A percentile compares a stretch with the other conserved stretches of the same genome.
These are phyloP conservation scores for Rhizophagus clarus DNA, from an alignment of 192 early-diverging fungal genomes.

Conservation along the genomic window DNA sequence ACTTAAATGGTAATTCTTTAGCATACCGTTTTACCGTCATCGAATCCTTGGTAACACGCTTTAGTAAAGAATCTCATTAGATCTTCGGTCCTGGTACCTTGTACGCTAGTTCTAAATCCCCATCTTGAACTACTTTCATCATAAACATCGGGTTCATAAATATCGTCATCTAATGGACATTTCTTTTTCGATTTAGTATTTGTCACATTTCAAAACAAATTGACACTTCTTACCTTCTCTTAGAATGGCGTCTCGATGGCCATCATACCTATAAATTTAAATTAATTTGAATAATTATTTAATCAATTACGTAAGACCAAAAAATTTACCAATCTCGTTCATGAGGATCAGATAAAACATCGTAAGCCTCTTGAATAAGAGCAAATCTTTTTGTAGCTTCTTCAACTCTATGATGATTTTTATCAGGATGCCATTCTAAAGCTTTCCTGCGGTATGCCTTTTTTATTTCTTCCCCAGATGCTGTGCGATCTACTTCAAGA, in stretches of 20 bases:
- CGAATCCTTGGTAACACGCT: slow-evolving; percentile 70
- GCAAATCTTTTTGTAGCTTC: slow-evolving; percentile 90
- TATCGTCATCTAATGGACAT: slow-evolving; percentile 54
- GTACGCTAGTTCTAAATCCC: background rate
- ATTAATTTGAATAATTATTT: background rate
- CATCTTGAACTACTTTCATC: slow-evolving; percentile 39
- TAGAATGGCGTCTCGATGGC: slow-evolving; percentile 90
- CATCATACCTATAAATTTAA: slow-evolving; percentile 69
- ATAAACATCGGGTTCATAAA: slow-evolving; percentile 48
- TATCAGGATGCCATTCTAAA: slow-evolving; percentile 81
- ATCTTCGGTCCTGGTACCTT: slow-evolving; percentile 61
- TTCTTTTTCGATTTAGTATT: background rate
- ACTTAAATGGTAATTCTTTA: background rate
- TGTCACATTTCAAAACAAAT: background rate
- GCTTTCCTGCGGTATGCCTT: slow-evolving; percentile 84
- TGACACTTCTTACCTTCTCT: slow-evolving; percentile 61
- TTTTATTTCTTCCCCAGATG: slow-evolving; percentile 57
- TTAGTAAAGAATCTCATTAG: slow-evolving; percentile 84
- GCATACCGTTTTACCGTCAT: slow-evolving; percentile 59
- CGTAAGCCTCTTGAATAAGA: slow-evolving; percentile 90
- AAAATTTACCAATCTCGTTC: slow-evolving; percentile 17
- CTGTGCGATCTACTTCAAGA: slow-evolving; percentile 1
- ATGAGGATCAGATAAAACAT: slow-evolving; percentile 82
- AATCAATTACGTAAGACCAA: background rate
- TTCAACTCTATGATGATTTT: slow-evolving; percentile 80